Evolutionary conservation across 2,329 filamentous ascomycete genomes (phyloP), one percentile per base, ranked within the genome.

Genomic region (Fusarium abutilonis): DNA sequence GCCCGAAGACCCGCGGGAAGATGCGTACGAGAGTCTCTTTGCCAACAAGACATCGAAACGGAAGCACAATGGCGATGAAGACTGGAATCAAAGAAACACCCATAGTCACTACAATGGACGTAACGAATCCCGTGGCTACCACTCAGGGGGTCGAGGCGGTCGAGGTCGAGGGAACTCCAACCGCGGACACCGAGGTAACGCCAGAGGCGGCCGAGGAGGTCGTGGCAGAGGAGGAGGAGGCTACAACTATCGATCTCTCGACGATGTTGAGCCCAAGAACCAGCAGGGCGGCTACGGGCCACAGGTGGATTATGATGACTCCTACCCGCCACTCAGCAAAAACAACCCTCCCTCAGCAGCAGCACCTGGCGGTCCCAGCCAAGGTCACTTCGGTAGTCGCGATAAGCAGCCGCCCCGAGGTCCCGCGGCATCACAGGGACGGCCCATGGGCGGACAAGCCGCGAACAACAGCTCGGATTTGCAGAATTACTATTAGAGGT

Each of bases 161-260:
- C 74, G 76, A 47, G 73, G 76, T 36, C 74, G 77, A 3, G 70
- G 75, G 23, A 72, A 75, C 32, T 71, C 74, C 40, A 72, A 72
- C 13, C 73, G 75, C 19, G 75, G 77, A 11, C 74, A 75, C 40
- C 74, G 79, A 15, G 59, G 49, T 72, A 77, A 38, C 69, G 77
- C 45, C 70, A 79, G 41, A 71, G 79, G 43, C 79, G 77, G 80
- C 26, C 71, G 72, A 32, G 73, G 76, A 15, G 77, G 78, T 6
- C 73, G 83, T 42, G 79, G 83, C 10, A 77, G 83, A 42, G 76
- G 79, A 19, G 80, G 81, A 23, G 82, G 82, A 19, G 80, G 81
- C 23, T 77, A 79, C 53, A 79, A 82, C 59, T 91, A 92, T 72
- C 82, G 83, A 54, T 91, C 88, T 2, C 79, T 91, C 2, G 89